Conservation (phyloP, 257 asterid species). For the Cordia subcordata region DNA sequence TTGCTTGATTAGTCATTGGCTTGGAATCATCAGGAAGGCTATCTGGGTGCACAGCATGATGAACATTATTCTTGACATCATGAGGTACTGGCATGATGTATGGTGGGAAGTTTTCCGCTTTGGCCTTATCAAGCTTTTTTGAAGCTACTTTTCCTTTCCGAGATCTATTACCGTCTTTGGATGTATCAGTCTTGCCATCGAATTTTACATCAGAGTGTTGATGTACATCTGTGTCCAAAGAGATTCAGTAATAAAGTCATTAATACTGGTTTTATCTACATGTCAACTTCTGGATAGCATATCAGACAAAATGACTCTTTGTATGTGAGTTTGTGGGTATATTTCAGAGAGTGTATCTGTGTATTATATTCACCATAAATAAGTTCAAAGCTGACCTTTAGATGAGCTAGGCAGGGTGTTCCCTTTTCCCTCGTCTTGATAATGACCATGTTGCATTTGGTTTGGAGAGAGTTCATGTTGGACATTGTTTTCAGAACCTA, state of each 20-base stretch:
- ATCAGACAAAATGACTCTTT: not conserved
- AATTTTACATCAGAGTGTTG: not conserved
- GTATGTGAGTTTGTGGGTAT: too few relatives aligned
- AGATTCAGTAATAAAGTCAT: conserved; percentile 9
- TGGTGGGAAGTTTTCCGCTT: not conserved
- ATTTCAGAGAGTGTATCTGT: not conserved
- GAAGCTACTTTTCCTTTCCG: conserved; percentile 5
- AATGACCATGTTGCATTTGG: too few relatives aligned
- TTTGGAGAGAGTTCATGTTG: too few relatives aligned
- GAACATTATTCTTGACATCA: conserved; percentile 4
- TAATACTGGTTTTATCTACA: not conserved
- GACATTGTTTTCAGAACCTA: too few relatives aligned
- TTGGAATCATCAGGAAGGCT: conserved; percentile 3
- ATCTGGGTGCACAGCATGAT: not conserved
- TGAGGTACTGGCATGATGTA: not conserved
- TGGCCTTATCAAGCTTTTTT: conserved; percentile 3
- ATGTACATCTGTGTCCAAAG: not conserved
- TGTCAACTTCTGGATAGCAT: too few relatives aligned
- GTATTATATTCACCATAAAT: too few relatives aligned
- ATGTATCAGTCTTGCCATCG: not conserved
- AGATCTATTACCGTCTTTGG: not conserved
- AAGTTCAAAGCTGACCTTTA: not conserved
- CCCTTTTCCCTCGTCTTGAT: too few relatives aligned
- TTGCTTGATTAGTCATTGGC: conserved; percentile 8
- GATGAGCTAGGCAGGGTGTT: not conserved